Evolutionary conservation across 2,329 filamentous ascomycete species (phyloP).

Genomic region (Tothia fuscella): DNA sequence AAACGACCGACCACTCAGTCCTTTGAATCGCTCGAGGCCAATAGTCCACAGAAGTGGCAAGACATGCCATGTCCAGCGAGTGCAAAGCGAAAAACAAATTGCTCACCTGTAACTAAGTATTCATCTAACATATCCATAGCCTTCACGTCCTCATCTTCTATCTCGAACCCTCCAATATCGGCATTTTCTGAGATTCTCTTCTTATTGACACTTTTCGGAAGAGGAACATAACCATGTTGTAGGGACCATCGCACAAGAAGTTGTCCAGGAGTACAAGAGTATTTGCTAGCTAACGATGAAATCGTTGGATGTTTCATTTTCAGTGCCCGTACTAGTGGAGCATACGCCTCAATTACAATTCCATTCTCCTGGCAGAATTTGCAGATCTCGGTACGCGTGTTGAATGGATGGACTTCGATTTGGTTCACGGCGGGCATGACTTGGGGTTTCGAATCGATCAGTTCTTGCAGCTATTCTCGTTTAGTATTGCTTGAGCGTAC

Average conservation of each 20-base stretch:
- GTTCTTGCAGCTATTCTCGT: slow-evolving; percentile 49
- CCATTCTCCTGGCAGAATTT: slow-evolving; percentile 51
- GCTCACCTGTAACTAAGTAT: slow-evolving; percentile 51
- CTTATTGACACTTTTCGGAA: slow-evolving; percentile 59
- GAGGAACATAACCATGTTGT: slow-evolving; percentile 59
- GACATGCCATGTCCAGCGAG: too few relatives aligned
- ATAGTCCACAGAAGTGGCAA: too few relatives aligned
- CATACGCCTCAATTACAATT: slow-evolving; percentile 69
- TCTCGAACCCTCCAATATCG: slow-evolving; percentile 47
- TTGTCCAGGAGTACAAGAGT: slow-evolving; percentile 59
- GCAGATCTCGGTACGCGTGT: slow-evolving; percentile 56
- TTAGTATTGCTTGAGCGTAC: not conserved
- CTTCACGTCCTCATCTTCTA: slow-evolving; percentile 51
- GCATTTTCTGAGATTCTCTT: slow-evolving; percentile 55
- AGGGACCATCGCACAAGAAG: slow-evolving; percentile 67
- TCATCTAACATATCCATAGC: slow-evolving; percentile 56
- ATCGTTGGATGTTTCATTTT: slow-evolving; percentile 58
- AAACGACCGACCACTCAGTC: too few relatives aligned
- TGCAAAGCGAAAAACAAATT: too few relatives aligned
- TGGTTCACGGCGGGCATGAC: slow-evolving; percentile 63
- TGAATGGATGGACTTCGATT: slow-evolving; percentile 67
- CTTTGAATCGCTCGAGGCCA: too few relatives aligned
- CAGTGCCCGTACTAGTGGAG: slow-evolving; percentile 59
- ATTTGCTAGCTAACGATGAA: slow-evolving; percentile 50
- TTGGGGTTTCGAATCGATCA: slow-evolving; percentile 50